Evolutionary conservation across 371 early-diverging fungal genomes (phyloP).

Genomic region (Zychaea mexicana): DNA sequence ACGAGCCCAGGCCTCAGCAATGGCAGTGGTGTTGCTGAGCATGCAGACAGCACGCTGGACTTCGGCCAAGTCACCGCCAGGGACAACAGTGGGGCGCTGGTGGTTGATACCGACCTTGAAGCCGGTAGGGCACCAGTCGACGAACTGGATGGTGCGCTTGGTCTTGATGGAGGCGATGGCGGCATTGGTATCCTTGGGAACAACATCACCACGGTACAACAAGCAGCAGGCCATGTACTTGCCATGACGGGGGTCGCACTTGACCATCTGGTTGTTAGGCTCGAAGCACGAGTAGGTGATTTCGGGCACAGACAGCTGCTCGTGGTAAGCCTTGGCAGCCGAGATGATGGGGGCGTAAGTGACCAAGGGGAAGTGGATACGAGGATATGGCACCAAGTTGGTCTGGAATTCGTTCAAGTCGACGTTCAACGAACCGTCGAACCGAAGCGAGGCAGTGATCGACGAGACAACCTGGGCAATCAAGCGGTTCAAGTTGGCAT

Average conservation of each 20-base stretch:
- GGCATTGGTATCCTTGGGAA: conserved; percentile 82
- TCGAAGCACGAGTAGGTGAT: conserved; percentile 93
- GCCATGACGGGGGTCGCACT: conserved; percentile 91
- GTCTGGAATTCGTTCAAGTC: conserved; percentile 97
- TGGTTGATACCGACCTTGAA: conserved; percentile 86
- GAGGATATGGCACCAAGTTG: conserved; percentile 96
- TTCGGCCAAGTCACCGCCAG: conserved; percentile 86
- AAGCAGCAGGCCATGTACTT: conserved; percentile 96
- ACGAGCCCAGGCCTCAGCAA: conserved; percentile 93
- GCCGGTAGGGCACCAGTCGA: conserved; percentile 97
- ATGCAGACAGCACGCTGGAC: conserved; percentile 93
- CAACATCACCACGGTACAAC: conserved; percentile 93
- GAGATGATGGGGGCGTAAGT: conserved; percentile 93
- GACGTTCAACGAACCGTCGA: conserved; percentile 95
- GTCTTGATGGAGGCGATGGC: conserved; percentile 89
- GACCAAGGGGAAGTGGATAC: conserved; percentile 94
- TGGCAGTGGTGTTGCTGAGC: conserved; percentile 93
- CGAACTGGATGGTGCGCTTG: conserved; percentile 91
- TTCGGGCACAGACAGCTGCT: conserved; percentile 86
- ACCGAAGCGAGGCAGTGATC: conserved; percentile 98
- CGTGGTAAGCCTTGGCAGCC: conserved; percentile 89
- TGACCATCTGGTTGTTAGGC: conserved; percentile 95
- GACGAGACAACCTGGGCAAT: conserved; percentile 99
- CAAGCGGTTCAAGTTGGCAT: conserved; percentile 96
- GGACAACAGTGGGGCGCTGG: conserved; percentile 85